Conservation (phyloP, 2,329 filamentous ascomycete genomes). For the Colletotrichum theobromicola region DNA sequence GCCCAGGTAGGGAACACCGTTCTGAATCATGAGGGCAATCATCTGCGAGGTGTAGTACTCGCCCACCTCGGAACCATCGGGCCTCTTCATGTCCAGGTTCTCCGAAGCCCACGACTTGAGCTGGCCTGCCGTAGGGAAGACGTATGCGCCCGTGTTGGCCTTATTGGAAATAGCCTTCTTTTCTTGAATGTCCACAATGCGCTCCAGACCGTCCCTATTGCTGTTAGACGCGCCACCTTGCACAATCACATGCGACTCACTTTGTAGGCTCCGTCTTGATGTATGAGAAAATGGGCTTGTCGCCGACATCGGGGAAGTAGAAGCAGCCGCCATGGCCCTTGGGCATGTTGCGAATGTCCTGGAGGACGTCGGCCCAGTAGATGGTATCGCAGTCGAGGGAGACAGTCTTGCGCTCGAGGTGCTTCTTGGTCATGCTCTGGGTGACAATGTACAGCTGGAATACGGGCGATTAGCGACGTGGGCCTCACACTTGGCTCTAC, state of each 20-base stretch:
- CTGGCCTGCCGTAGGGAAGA: constrained; percentile 28
- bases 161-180: constrained; percentile 34
- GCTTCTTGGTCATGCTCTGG: constrained; percentile 32
- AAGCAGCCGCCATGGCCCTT: constrained; percentile 28
- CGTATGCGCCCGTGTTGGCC: constrained; percentile 32
- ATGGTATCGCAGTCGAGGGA: constrained; percentile 38
- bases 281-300: constrained; percentile 35
- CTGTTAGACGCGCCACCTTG: background rate
- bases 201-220: constrained; percentile 22
- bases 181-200: constrained; percentile 32
- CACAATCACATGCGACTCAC: background rate
- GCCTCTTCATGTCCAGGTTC: constrained; percentile 26
- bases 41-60: constrained; percentile 33
- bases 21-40: constrained; percentile 29
- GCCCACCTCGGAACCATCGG: constrained; percentile 26
- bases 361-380: constrained; percentile 35
- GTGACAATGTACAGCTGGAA: constrained; percentile 31
- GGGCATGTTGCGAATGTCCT: constrained; percentile 29
- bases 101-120: constrained; percentile 27
- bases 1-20: constrained; percentile 28
- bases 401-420: constrained; percentile 30
- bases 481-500: background rate
- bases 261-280: constrained; percentile 29
- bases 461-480: background rate
- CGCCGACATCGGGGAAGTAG: constrained; percentile 31